Conservation (phyloP, 2,329 filamentous ascomycete species). For the Trichoderma sp. region DNA sequence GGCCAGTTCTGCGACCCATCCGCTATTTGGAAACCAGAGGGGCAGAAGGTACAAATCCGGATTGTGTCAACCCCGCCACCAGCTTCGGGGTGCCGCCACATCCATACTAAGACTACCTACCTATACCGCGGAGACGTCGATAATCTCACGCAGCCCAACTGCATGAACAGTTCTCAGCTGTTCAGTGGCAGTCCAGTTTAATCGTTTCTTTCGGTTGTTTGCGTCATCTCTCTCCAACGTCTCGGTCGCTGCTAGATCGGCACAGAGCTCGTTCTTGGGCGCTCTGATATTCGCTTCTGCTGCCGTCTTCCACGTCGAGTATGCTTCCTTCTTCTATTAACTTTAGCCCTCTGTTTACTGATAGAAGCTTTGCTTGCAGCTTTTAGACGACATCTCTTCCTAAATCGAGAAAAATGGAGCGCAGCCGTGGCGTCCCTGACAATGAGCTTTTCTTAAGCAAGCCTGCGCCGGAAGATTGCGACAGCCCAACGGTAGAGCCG, state of each 20-base stretch:
- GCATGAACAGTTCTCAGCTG: background rate
- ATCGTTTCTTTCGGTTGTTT: background rate
- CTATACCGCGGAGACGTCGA: background rate
- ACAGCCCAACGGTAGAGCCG: constrained; percentile 80
- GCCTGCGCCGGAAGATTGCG: constrained; percentile 53
- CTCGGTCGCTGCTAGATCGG: background rate
- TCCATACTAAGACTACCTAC: background rate
- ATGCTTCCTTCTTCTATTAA: background rate
- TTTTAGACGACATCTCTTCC: background rate
- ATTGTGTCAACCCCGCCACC: constrained; percentile 19
- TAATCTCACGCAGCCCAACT: background rate
- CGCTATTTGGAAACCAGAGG: constrained; percentile 22
- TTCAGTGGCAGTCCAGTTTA: background rate
- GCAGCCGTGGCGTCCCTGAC: constrained; percentile 66
- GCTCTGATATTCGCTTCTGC: background rate
- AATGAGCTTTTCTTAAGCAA: constrained; percentile 81
- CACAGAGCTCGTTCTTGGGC: background rate
- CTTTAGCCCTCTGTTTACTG: background rate
- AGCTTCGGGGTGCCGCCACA: background rate
- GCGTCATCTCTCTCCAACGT: too few species aligned
- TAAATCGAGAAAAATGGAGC: constrained; percentile 46
- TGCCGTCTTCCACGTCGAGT: constrained; percentile 1
- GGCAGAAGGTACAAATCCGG: constrained; percentile 11
- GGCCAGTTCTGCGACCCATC: constrained; percentile 31
- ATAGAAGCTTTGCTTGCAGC: background rate